Evolutionary conservation across 768 basidiomycete genomes (phyloP), one percentile per base, ranked within the genome.

Genomic region (Amanita pallidorosea): DNA sequence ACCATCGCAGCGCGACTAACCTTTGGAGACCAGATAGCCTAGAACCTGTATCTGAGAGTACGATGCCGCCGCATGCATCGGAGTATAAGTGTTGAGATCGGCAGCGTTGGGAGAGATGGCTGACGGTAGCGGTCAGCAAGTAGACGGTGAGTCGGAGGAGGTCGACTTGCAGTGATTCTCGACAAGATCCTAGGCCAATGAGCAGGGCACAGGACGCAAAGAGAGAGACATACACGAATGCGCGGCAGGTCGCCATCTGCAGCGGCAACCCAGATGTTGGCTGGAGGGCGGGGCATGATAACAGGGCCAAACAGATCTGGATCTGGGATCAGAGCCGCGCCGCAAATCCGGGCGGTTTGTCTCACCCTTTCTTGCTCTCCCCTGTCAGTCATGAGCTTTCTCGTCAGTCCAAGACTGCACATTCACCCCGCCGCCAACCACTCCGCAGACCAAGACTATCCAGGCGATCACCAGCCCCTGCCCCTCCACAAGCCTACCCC

Each of bases 51-150:
- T 62, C 27, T 92, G 92, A 15, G 81, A 88, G 60, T 95, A 96
- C 1, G 92, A 95, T 1, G 93, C 92, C 12, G 93, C 92, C 15
- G 93, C 93, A 66, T 96, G 92, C 86, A 91, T 88, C 33, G 88
- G 87, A 0, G 88, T 91, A 65, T 91, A 91, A 29, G 87, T 85
- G 69, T 75, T 73, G 6, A 63, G 60, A 60, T 91, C 88, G 5
- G 83, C 81, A 13, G 65, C 69, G 58, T 91, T 90, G 31, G 88
- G 83, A 36, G 83, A 83, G 37, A 81, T 59, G 36, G 73, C 80
- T 80, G 64, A 56, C n/a, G n/a, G n/a, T n/a, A 58, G 60, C 63
- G 61, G 63, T 61, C 66, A 64, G 66, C 58, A 62, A 61, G 44
- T 54, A 56, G 60, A 54, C 51, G 56, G 58, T 47, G 53, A 58